Base-by-base conservation (phyloP, 768 basidiomycete species). In the Flagelloscypha sp. region DNA sequence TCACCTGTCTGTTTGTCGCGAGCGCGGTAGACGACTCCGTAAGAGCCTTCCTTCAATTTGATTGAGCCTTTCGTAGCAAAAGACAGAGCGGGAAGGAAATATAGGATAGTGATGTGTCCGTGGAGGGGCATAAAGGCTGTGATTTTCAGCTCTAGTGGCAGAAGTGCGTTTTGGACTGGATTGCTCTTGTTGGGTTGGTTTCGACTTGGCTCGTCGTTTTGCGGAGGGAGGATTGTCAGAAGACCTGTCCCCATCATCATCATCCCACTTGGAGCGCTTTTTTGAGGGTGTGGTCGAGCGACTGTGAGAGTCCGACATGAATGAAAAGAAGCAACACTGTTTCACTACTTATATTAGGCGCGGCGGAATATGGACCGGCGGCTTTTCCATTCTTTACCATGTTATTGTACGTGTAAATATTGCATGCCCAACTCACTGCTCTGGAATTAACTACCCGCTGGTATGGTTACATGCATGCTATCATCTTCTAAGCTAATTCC, bases 41-140 rank as follows among this genome's bases (percentile, higher is more conserved):
- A 99, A 0, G 88, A 90, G 4, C 95, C 95, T 61, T 99, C 95
- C 59, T n/a, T 98, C 95, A 48, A 99, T 99, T 48, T 95, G 88
- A 56, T 99, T 99, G 36, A 99, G 67, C 27, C 86, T 69, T 48
- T 97, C 93, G 55, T 97, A 97, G 47, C 73, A 78, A 59, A 90
- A 94, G 1, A 97, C 94, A 4, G 90, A 93, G 16, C 94, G 83
- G 17, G 94, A 93, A 1, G 93, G 78, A 25, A 72, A 60, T 16
- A 98, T 75, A 2, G 78, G 65, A 20, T 92, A 92, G 55, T 97
- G 85, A 1, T 62, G 59, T 3, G 73, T 79, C 35, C 90, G 70
- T 25, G 73, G 74, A 3, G 90, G 93, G 0, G 81, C 86, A 54
- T 76, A 84, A 22, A 66, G 46, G 46, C 86, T 88, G 43, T 83